phyloP scores from a whole-genome alignment of 371 early-diverging fungal genomes.

The Smittium culicis region DNA sequence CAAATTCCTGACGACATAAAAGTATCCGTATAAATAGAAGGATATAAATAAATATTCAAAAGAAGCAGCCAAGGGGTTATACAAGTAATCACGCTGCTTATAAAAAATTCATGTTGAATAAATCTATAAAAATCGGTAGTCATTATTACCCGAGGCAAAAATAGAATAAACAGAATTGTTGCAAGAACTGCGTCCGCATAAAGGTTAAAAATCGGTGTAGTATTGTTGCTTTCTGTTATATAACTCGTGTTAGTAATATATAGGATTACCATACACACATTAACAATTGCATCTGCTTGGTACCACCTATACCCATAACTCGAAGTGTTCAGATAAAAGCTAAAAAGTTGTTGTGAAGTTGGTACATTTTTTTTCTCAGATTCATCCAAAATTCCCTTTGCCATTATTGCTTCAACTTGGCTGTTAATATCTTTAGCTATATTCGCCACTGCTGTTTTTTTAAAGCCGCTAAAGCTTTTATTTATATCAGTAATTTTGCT shows the following conservation, averaged over 20 bases:
- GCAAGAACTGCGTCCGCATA: constrained; percentile 32
- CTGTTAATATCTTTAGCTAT: neutral
- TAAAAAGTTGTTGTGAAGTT: constrained; percentile 16
- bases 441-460: neutral
- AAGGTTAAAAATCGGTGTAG: constrained; percentile 23
- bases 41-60: constrained; percentile 18
- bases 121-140: constrained; percentile 31
- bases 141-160: constrained; percentile 34
- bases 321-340: constrained; percentile 32
- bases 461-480: neutral
- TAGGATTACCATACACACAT: constrained; percentile 30
- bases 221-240: constrained; percentile 15
- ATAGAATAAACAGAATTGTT: constrained; percentile 32
- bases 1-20: constrained; percentile 39
- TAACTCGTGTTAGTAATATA: constrained; percentile 38
- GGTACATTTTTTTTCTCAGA: neutral
- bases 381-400: neutral
- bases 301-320: constrained; percentile 45
- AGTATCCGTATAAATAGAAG: constrained; percentile 20
- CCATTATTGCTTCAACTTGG: neutral
- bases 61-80: constrained; percentile 36
- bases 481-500: too few relatives aligned
- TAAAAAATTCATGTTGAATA: constrained; percentile 28
- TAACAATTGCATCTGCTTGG: constrained; percentile 38
- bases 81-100: constrained; percentile 37